Conservation (phyloP, 1,139 yeast species). For the Geotrichum macrosporum region DNA sequence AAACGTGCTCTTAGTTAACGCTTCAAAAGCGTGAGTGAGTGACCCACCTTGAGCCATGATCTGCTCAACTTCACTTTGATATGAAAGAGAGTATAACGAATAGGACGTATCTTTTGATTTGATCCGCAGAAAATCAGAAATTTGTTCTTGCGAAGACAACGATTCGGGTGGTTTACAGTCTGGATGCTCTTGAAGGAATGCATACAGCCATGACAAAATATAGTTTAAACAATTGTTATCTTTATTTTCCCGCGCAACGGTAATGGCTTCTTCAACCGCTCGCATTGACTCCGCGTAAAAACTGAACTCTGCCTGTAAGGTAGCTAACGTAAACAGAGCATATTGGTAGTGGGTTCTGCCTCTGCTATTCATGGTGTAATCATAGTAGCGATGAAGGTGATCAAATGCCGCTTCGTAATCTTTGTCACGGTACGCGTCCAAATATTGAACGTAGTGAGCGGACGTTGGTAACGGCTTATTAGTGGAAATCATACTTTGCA, state of each 20-base stretch:
- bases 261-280: constrained; percentile 81
- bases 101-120: constrained; percentile 53
- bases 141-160: constrained; percentile 48
- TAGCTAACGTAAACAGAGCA: constrained; percentile 74
- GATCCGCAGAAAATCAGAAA: constrained; percentile 57
- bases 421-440: constrained; percentile 56
- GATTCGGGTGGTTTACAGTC: constrained; percentile 33
- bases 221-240: constrained; percentile 71
- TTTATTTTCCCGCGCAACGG: constrained; percentile 81
- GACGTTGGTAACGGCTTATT: constrained; percentile 58
- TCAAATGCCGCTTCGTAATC: constrained; percentile 74
- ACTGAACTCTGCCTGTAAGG: constrained; percentile 71
- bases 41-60: constrained; percentile 50
- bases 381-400: constrained; percentile 75
- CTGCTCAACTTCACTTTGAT: constrained; percentile 56
- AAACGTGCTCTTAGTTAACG: constrained; percentile 51
- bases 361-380: constrained; percentile 71
- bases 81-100: constrained; percentile 53
- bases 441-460: constrained; percentile 58
- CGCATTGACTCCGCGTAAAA: constrained; percentile 70
- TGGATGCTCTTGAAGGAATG: constrained; percentile 66
- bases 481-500: constrained; percentile 49
- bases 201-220: constrained; percentile 74
- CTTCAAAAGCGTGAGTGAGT: constrained; percentile 47
- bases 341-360: constrained; percentile 70